Evolutionary conservation across 192 early-diverging fungal species (phyloP), one percentile per base, ranked within the genome.

Genomic region (Coemansia sp.): DNA sequence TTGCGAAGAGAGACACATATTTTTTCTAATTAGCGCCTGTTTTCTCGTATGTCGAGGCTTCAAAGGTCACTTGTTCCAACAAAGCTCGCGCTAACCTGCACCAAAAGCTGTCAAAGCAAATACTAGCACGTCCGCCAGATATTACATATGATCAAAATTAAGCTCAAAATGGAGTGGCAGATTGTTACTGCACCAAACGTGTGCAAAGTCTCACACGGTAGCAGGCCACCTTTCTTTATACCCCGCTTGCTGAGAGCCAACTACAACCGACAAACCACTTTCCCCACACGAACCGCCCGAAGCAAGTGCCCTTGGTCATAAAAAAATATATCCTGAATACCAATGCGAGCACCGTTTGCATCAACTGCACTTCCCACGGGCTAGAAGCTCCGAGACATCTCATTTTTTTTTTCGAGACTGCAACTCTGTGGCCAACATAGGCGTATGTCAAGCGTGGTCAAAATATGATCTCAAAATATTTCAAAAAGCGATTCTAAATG

Each of bases 401-500:
- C 55, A 58, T 53, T 58, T 58, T 31, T 31, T 2, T 33, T 34
- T 58, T 18, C 33, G 10, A 31, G 53, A 57, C 53, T 31, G 18
- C n/a, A 58, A 7, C 16, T 33, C 31, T 18, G 55, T 58, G 31
- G 31, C 29, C 10, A 58, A 58, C 31, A 16, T 58, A 34, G 16
- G 5, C 11, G 55, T 33, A 31, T 33, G 16, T 13, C 31, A 34
- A 31, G 31, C 31, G 55, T 58, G 31, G 55, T 18, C 55, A 58
- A 58, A 58, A 58, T 34, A 34, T 31, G 55, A 34, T 58, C 10
- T 58, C 55, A 0, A 58, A 57, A 31, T 3, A 18, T 58, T 18
- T 58, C 55, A 18, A 58, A 55, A 31, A 18, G 16, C 55, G 55
- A 58, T 58, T 58, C 55, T 31, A 33, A 58, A 58, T 58, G 31